Evolutionary conservation across 306 rosid genomes (phyloP).

Genomic region (Betula pendula): DNA sequence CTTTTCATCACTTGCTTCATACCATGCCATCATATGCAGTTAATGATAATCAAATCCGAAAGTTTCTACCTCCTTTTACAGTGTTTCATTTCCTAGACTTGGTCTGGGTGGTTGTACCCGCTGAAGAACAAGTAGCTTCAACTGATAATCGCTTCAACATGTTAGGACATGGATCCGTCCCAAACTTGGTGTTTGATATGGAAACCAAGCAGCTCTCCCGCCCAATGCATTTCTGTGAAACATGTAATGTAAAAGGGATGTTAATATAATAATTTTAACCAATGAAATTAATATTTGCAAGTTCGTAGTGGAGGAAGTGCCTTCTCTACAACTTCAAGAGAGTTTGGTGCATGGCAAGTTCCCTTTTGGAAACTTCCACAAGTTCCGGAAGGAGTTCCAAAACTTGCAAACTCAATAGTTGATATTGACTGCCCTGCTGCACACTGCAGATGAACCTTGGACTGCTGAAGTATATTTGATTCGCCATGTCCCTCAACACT

Average conservation of each 20-base stretch:
- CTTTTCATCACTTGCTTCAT: constrained; percentile 15
- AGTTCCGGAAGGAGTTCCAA: constrained; percentile 39
- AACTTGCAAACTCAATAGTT: constrained; percentile 43
- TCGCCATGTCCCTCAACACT: constrained; percentile 24
- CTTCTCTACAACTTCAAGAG: constrained; percentile 38
- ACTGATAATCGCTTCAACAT: constrained; percentile 38
- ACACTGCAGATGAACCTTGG: constrained; percentile 35
- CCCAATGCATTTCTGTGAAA: constrained; percentile 40
- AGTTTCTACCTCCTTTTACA: constrained; percentile 20
- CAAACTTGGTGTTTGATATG: constrained; percentile 30
- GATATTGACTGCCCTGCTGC: constrained; percentile 40
- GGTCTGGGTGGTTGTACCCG: constrained; percentile 22
- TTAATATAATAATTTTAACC: background rate
- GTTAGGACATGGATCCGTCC: constrained; percentile 44
- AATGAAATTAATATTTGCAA: background rate
- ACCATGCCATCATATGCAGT: background rate
- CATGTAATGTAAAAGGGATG: background rate
- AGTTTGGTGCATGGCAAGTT: constrained; percentile 41
- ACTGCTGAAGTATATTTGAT: constrained; percentile 19
- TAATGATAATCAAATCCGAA: background rate
- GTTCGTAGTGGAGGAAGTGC: constrained; percentile 17
- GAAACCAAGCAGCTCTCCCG: constrained; percentile 38
- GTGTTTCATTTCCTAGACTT: constrained; percentile 30
- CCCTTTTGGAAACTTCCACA: constrained; percentile 45
- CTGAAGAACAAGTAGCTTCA: constrained; percentile 37